Evolutionary conservation across 257 asterid species (phyloP).

Genomic region (Lycium ferocissimum): DNA sequence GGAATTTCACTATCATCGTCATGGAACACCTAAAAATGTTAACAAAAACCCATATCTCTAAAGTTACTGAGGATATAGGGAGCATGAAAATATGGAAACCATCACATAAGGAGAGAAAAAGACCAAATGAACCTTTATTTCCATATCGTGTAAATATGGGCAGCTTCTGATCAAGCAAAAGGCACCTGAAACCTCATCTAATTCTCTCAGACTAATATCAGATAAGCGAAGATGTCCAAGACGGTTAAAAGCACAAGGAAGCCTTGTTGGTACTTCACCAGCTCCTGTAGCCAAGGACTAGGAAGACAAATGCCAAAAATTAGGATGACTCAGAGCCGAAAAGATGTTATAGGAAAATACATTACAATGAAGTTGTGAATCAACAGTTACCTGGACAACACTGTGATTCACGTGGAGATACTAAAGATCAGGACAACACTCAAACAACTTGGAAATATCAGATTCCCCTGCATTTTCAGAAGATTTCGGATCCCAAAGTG

Average conservation of each 20-base stretch:
- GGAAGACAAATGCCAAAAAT: neutral
- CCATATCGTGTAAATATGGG: constrained; percentile 23
- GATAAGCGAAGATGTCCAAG: constrained; percentile 22
- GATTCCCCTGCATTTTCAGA: neutral
- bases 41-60: neutral
- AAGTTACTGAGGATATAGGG: neutral
- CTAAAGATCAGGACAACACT: constrained; percentile 29
- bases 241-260: neutral
- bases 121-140: neutral
- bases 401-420: constrained; percentile 2
- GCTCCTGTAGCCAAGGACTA: neutral
- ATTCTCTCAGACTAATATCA: neutral
- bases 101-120: neutral
- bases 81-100: neutral
- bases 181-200: constrained; percentile 20
- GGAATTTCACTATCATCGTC: neutral
- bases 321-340: too few species aligned
- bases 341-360: too few species aligned
- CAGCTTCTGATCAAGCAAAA: constrained; percentile 38
- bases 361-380: neutral
- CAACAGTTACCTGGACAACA: neutral
- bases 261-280: neutral
- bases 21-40: neutral
- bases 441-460: neutral
- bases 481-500: too few species aligned